Evolutionary conservation across 257 asterid genomes (phyloP).

Genomic region (Scutellaria galericulata): DNA sequence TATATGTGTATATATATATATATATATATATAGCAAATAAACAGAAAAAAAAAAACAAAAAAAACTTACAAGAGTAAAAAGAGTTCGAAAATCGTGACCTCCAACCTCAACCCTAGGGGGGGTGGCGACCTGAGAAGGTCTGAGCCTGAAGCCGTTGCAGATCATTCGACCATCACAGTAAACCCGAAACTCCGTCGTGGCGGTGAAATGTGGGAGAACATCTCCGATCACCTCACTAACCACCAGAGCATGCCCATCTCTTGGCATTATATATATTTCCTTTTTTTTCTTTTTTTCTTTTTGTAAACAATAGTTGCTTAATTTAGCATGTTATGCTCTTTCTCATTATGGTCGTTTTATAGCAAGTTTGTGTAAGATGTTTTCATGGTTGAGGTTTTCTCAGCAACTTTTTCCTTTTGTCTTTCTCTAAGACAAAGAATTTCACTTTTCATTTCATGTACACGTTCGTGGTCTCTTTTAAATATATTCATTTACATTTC

Average conservation of each 20-base stretch:
- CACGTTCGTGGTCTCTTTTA: too few relatives aligned
- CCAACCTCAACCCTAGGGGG: constrained; percentile 46
- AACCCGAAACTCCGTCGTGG: constrained; percentile 31
- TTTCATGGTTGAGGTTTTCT: too few relatives aligned
- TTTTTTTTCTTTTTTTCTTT: too few relatives aligned
- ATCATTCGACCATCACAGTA: constrained; percentile 17
- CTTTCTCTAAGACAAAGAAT: too few relatives aligned
- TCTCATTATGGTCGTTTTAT: not conserved
- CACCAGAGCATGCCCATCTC: constrained; percentile 32
- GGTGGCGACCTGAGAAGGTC: constrained; percentile 39
- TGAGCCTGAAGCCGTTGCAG: constrained; percentile 34
- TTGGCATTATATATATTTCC: constrained; percentile 6
- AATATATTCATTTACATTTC: too few relatives aligned
- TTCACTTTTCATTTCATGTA: too few relatives aligned
- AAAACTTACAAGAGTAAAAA: constrained; percentile 46
- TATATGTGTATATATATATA: too few relatives aligned
- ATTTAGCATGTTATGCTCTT: too few relatives aligned
- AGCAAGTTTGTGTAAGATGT: not conserved
- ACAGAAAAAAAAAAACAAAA: not conserved
- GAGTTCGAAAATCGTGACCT: constrained; percentile 35
- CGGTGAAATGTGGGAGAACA: constrained; percentile 27
- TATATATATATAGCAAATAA: not conserved
- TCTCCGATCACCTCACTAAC: constrained; percentile 39
- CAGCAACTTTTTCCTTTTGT: too few relatives aligned
- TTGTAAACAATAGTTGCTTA: too few relatives aligned